These are phyloP conservation scores for Beauveria pseudobassiana DNA, from an alignment of 2,329 filamentous ascomycete genomes.

Conservation along the genomic window DNA sequence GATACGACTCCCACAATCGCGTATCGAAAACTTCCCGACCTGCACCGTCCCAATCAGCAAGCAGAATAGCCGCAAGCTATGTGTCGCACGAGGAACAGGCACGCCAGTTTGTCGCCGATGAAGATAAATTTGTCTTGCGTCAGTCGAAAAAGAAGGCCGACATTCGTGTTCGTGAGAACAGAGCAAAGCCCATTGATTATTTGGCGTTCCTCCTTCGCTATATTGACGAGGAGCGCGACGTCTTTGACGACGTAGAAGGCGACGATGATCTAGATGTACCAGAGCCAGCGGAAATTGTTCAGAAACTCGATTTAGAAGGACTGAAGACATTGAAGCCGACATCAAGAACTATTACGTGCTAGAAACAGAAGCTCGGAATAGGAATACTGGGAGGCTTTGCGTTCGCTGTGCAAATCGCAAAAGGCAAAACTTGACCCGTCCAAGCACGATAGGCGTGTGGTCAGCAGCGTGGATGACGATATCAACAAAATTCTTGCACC, in stretches of 20 bases:
- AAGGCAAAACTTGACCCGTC: conserved; percentile 56
- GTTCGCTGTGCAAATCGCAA: conserved; percentile 72
- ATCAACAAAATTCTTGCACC: conserved; percentile 81
- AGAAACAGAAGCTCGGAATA: conserved; percentile 69
- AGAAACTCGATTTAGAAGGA: conserved; percentile 58
- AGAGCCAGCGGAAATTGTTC: conserved; percentile 73
- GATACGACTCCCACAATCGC: conserved; percentile 47
- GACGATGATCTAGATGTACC: conserved; percentile 69
- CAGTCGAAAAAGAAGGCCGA: conserved; percentile 98
- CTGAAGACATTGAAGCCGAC: conserved; percentile 70
- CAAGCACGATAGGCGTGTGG: conserved; percentile 61
- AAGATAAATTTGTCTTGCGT: conserved; percentile 91
- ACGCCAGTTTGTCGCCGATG: conserved; percentile 80
- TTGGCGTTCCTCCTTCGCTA: conserved; percentile 85
- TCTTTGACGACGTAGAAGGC: conserved; percentile 77
- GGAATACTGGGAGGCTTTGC: conserved; percentile 92
- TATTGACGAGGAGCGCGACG: conserved; percentile 74
- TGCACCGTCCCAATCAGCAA: conserved; percentile 21
- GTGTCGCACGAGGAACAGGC: conserved; percentile 72
- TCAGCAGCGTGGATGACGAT: conserved; percentile 76
- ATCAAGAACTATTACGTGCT: conserved; percentile 73
- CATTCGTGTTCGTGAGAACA: conserved; percentile 83
- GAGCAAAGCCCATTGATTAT: conserved; percentile 89
- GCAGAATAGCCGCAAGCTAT: conserved; percentile 30
- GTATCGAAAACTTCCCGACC: conserved; percentile 44